Evolutionary conservation across 2,329 filamentous ascomycete species (phyloP).

Genomic region (Trichoderma endophyticum): DNA sequence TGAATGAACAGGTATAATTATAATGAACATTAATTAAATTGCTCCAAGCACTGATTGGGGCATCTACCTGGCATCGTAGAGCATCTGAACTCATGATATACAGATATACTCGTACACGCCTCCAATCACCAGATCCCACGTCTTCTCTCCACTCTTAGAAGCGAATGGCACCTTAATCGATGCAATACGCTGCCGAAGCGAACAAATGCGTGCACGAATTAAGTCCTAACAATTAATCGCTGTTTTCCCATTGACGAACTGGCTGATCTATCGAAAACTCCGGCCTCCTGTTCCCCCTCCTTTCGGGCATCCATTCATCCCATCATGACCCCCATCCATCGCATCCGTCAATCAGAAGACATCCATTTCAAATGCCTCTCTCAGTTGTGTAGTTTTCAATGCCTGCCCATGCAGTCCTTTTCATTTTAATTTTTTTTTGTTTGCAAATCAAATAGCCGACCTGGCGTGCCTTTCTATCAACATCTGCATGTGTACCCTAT

Average conservation of each 20-base stretch:
- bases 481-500: not conserved
- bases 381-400: not conserved
- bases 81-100: not conserved
- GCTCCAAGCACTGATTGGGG: not conserved
- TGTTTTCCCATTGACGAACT: not conserved
- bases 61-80: not conserved
- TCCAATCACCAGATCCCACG: constrained; percentile 6
- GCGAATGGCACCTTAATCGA: not conserved
- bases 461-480: not conserved
- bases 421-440: not conserved
- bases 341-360: not conserved
- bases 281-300: not conserved
- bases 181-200: not conserved
- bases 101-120: not conserved
- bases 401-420: not conserved
- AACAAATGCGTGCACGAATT: not conserved
- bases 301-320: not conserved
- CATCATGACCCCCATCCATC: not conserved
- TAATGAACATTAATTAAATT: not conserved
- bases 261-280: not conserved
- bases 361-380: not conserved
- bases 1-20: not conserved
- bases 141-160: not conserved
- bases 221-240: not conserved
- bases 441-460: not conserved